phyloP scores from a whole-genome alignment of 176 grass and related monocot species.

The Bonia amplexicaulis region DNA sequence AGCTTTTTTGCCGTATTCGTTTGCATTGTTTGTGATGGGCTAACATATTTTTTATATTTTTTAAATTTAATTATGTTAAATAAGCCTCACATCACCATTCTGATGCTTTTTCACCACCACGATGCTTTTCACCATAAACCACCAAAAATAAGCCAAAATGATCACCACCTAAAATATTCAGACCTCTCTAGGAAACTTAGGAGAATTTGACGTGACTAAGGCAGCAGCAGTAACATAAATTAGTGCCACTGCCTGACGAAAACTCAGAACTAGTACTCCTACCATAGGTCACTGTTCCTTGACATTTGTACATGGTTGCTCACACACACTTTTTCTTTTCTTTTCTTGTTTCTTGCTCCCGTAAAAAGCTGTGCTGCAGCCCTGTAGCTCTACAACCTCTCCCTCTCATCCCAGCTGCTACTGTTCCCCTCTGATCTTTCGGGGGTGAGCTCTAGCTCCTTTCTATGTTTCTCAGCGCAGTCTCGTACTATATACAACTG shows the following conservation, averaged over 20 bases:
- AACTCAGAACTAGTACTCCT: background rate
- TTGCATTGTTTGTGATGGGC: too few species aligned
- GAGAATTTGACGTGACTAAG: constrained; percentile 50
- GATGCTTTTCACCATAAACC: too few species aligned
- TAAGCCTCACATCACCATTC: too few species aligned
- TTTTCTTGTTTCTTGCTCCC: constrained; percentile 3
- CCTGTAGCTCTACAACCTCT: constrained; percentile 15
- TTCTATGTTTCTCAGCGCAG: constrained; percentile 6
- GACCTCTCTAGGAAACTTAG: constrained; percentile 37
- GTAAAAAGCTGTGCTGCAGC: background rate
- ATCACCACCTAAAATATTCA: background rate
- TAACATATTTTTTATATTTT: too few species aligned
- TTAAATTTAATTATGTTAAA: too few species aligned
- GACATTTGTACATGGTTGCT: constrained; percentile 10
- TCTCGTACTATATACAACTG: background rate
- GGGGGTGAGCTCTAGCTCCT: background rate
- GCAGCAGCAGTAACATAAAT: constrained; percentile 32
- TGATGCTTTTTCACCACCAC: too few species aligned
- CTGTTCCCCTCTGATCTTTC: background rate
- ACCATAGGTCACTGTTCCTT: constrained; percentile 24
- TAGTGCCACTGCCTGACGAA: constrained; percentile 26
- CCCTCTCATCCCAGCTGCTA: background rate
- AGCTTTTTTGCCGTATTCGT: too few species aligned
- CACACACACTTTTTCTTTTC: background rate
- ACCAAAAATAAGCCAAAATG: too few species aligned